Evolutionary conservation across 305 asterid species (phyloP), one percentile per base, ranked within the genome.

Genomic region (Fraxinus nigra): DNA sequence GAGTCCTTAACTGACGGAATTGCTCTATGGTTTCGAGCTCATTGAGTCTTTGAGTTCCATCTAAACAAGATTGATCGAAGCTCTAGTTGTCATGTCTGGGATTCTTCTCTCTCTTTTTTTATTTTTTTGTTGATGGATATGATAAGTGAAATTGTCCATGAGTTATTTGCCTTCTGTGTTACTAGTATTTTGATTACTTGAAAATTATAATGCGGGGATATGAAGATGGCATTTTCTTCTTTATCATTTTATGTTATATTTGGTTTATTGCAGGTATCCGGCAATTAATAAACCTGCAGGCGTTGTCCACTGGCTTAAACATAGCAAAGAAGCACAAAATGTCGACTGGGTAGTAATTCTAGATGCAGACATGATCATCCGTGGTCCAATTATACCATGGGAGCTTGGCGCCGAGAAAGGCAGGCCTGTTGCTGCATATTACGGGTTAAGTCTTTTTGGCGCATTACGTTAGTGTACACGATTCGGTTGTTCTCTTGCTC

Each of bases 401-500:
- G 98, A 96, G 91, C 94, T 96, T 83, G 99, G 99, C 30, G 98
- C 97, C 9, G 98, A 93, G 94, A 92, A 90, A 91, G 97, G 99
- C 81, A 92, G 87, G 74, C 94, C 99, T 1, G 97, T 96, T 82
- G 95, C 99, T 80, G 99, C 99, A 40, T 92, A 94, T 89, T 96
- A 96, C 51, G 99, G 99, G 99, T 96, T 92, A 86, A 7, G 13
- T 65, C 73, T 65, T 65, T 65, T 65, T 24, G 32, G 32, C 3
- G 4, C 13, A 61, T 61, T 59, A 6, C 1, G 2, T 59, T 20
- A 20, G 8, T 18, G 11, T 20, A 4, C 30, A 59, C 13, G 1
- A 61, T 61, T 22, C 2, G 4, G 14, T 7, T 8, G 28, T 61
- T 61, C 32, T 61, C 32, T 61, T 20, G 14, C 70, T 61, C 32